These are phyloP conservation scores for Taiozyma sp. DNA, from an alignment of 1,139 yeast species.

Conservation along the genomic window DNA sequence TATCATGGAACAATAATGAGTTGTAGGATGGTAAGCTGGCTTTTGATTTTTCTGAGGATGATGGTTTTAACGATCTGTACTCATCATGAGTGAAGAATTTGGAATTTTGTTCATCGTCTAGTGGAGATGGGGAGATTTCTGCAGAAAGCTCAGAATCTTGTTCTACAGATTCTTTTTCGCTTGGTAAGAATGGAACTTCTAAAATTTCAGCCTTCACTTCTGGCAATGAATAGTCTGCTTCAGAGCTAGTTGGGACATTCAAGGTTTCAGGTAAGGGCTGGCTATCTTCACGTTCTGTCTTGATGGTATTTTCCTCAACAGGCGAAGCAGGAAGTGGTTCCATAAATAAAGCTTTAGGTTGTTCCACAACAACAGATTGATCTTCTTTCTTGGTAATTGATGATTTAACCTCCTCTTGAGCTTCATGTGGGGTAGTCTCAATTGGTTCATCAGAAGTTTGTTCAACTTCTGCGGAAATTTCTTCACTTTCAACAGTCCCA, in stretches of 20 bases:
- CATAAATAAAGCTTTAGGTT: background rate
- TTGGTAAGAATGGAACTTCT: background rate
- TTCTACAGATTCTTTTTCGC: background rate
- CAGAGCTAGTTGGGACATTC: background rate
- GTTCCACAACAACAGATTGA: background rate
- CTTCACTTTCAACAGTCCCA: background rate
- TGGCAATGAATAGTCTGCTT: background rate
- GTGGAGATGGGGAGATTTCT: background rate
- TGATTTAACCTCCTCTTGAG: background rate
- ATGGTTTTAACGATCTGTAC: constrained; percentile 5
- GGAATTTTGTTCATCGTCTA: background rate
- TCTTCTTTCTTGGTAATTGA: background rate
- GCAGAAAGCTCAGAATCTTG: background rate
- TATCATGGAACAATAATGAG: constrained; percentile 21
- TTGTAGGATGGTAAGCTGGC: constrained; percentile 18
- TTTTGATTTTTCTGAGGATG: constrained; percentile 3
- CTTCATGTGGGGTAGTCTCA: background rate
- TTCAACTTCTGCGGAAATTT: background rate
- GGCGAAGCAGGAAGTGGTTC: background rate
- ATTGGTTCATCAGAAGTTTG: background rate
- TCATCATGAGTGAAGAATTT: background rate
- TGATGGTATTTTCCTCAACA: background rate
- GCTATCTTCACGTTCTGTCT: background rate
- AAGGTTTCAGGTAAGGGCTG: background rate
- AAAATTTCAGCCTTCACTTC: background rate